A percentile compares a stretch with the other conserved stretches of the same genome.
Evolutionary conservation across 768 basidiomycete species (phyloP).

Genomic region (Pisolithus sp.): DNA sequence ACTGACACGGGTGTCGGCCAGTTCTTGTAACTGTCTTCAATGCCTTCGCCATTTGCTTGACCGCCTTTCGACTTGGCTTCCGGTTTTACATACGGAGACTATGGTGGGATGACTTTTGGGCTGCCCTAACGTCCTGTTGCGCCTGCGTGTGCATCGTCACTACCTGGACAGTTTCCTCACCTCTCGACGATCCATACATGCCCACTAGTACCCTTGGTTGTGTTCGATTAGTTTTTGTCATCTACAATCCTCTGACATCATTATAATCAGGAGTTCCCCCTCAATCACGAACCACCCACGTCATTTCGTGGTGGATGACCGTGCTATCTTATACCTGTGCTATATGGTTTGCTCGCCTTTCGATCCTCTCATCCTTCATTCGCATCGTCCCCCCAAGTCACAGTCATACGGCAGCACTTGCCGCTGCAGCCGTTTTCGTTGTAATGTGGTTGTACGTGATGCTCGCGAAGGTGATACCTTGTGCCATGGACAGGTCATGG

Average conservation of each 20-base stretch:
- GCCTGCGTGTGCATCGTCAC: slow-evolving; percentile 7
- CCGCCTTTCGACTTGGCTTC: slow-evolving; percentile 23
- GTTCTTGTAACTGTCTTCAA: slow-evolving; percentile 18
- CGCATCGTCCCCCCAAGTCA: slow-evolving; percentile 18
- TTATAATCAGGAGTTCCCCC: slow-evolving; percentile 19
- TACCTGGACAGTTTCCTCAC: slow-evolving; percentile 14
- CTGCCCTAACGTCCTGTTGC: slow-evolving; percentile 10
- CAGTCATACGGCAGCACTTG: neutral
- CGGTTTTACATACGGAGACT: slow-evolving; percentile 15
- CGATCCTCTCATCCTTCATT: slow-evolving; percentile 18
- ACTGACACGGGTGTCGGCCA: neutral
- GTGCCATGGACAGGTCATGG: slow-evolving; percentile 35
- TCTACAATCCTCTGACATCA: slow-evolving; percentile 7
- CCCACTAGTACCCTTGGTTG: slow-evolving; percentile 8
- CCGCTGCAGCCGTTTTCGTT: slow-evolving; percentile 5
- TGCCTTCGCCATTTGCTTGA: slow-evolving; percentile 11
- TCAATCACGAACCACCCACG: slow-evolving; percentile 12
- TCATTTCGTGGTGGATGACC: slow-evolving; percentile 16
- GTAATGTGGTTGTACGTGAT: slow-evolving; percentile 18
- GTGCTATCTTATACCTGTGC: slow-evolving; percentile 18
- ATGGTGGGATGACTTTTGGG: slow-evolving; percentile 28
- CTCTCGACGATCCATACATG: slow-evolving; percentile 20
- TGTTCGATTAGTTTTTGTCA: neutral
- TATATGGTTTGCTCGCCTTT: slow-evolving; percentile 24
- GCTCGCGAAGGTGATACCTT: slow-evolving; percentile 30